These are phyloP conservation scores for Datura wrightii DNA, from an alignment of 257 asterid species.

Conservation along the genomic window DNA sequence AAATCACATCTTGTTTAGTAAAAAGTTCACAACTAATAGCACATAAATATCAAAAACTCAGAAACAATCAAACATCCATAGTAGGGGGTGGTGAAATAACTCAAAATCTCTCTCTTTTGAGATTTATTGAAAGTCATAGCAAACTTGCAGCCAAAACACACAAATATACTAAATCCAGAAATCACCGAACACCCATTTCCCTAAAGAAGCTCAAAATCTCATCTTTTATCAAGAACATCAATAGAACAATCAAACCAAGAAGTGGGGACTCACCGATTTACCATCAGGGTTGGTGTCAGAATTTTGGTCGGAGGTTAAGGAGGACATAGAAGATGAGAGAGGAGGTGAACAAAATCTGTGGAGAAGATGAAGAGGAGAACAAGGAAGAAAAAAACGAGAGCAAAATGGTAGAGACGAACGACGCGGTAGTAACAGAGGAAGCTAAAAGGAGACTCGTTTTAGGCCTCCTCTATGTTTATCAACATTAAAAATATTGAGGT, in stretches of 20 bases:
- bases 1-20: background rate
- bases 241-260: background rate
- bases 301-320: background rate
- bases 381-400: conserved; percentile 40
- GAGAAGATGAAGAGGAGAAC: conserved; percentile 40
- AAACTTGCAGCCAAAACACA: no score
- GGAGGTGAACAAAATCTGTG: conserved; percentile 41
- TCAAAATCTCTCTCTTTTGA: no score
- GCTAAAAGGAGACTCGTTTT: conserved; percentile 33
- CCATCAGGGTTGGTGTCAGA: conserved; percentile 35
- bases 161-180: no score
- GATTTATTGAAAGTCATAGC: no score
- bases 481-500: background rate
- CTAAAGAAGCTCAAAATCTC: no score
- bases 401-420: conserved; percentile 41
- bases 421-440: conserved; percentile 33
- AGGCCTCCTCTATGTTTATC: background rate
- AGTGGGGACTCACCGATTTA: conserved; percentile 57
- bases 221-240: background rate
- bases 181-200: no score
- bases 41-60: background rate
- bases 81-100: background rate
- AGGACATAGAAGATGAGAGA: conserved; percentile 41
- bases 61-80: background rate
- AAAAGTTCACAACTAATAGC: background rate